Conservation (phyloP, 2,329 filamentous ascomycete species). For the Scedosporium boydii region DNA sequence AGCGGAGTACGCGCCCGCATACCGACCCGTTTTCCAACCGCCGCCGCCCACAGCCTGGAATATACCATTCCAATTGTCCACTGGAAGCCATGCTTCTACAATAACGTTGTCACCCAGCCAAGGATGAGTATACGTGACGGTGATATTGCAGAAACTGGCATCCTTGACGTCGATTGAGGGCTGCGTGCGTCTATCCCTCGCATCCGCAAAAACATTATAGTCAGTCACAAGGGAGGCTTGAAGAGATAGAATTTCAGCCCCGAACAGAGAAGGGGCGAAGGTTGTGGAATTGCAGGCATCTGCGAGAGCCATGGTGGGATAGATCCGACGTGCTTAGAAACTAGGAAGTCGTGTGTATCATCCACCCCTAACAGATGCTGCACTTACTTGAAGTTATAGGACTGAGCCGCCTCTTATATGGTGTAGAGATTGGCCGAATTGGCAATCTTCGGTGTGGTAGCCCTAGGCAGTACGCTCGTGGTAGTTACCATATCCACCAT, state of each 20-base stretch:
- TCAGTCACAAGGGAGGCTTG: neutral
- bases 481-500: too few relatives aligned
- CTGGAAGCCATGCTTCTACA: constrained; percentile 17
- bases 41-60: constrained; percentile 20
- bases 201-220: neutral
- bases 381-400: too few relatives aligned
- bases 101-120: constrained; percentile 13
- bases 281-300: neutral
- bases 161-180: neutral
- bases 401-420: too few relatives aligned
- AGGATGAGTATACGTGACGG: constrained; percentile 16
- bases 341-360: too few relatives aligned
- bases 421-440: too few relatives aligned
- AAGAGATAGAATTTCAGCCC: neutral
- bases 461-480: too few relatives aligned
- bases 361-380: too few relatives aligned
- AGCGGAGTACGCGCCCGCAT: constrained; percentile 7
- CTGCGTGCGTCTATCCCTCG: neutral
- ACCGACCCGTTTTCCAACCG: constrained; percentile 17
- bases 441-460: too few relatives aligned
- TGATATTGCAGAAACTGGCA: constrained; percentile 16
- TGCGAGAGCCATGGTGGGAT: neutral
- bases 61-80: constrained; percentile 18
- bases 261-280: neutral
- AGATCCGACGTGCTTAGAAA: too few relatives aligned